phyloP scores from a whole-genome alignment of 2,329 filamentous ascomycete genomes.

The Zymoseptoria tritici region DNA sequence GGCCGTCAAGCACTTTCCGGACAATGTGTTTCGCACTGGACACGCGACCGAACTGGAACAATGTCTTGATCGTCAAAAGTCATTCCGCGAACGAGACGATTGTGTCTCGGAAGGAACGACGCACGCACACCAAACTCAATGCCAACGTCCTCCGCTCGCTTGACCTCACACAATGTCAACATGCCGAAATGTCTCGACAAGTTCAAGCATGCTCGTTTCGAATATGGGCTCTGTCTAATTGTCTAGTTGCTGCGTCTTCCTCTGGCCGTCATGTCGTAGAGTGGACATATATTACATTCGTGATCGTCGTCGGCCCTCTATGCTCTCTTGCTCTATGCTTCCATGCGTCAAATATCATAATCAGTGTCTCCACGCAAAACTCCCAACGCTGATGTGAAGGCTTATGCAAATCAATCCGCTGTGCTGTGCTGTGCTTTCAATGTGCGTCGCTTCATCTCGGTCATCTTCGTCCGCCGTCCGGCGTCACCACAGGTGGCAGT shows the following conservation, averaged over 20 bases:
- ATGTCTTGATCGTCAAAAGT: neutral
- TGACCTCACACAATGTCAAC: too few species aligned
- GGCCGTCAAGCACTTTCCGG: neutral
- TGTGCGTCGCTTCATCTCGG: neutral
- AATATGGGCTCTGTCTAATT: neutral
- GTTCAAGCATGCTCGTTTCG: neutral
- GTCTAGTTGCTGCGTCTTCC: neutral
- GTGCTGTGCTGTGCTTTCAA: neutral
- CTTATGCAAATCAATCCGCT: neutral
- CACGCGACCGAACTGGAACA: neutral
- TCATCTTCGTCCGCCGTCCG: conserved; percentile 18
- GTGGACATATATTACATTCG: neutral
- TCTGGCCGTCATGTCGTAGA: neutral
- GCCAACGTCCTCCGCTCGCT: neutral
- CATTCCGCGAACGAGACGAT: neutral
- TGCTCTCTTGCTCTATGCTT: neutral
- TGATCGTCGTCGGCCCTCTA: neutral
- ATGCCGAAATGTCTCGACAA: too few species aligned
- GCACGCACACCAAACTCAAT: neutral
- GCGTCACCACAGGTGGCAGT: conserved; percentile 26
- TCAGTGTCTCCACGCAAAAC: neutral
- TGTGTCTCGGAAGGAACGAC: neutral
- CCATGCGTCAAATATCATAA: neutral
- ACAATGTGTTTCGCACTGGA: neutral
- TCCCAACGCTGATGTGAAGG: too few species aligned